Conservation (phyloP, 345 rosid genomes). For the Heritiera littoralis region DNA sequence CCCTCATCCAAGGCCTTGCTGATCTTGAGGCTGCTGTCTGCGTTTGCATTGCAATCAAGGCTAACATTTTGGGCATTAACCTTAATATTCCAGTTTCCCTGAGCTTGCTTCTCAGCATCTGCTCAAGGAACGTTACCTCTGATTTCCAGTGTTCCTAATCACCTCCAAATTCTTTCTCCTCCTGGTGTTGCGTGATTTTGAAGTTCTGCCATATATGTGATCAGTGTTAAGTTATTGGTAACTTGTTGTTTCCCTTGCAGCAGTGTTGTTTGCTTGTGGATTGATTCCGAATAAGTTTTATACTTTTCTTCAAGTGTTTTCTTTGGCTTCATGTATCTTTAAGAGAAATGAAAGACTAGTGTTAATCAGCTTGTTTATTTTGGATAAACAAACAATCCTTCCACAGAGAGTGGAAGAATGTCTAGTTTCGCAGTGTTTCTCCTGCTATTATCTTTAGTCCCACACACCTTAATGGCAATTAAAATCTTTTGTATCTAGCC, state of each 20-base stretch:
- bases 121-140: constrained; percentile 50
- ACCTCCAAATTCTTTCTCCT: neutral
- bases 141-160: constrained; percentile 48
- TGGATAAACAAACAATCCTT: neutral
- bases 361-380: neutral
- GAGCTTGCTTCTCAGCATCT: constrained; percentile 53
- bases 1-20: constrained; percentile 48
- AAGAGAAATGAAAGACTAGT: neutral
- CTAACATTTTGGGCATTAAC: constrained; percentile 52
- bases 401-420: neutral
- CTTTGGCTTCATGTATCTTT: neutral
- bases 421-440: neutral
- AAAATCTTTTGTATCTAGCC: too few species aligned
- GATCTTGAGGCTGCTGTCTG: constrained; percentile 65
- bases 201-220: neutral
- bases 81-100: constrained; percentile 54
- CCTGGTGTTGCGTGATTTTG: neutral
- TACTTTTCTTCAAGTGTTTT: neutral
- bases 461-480: neutral
- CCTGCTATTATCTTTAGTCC: neutral
- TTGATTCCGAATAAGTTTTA: constrained; percentile 1
- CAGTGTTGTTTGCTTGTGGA: constrained; percentile 3
- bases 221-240: neutral
- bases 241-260: neutral
- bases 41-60: constrained; percentile 66